Conservation (phyloP, 2,329 filamentous ascomycete species). For the Cyanodermella asteris region DNA sequence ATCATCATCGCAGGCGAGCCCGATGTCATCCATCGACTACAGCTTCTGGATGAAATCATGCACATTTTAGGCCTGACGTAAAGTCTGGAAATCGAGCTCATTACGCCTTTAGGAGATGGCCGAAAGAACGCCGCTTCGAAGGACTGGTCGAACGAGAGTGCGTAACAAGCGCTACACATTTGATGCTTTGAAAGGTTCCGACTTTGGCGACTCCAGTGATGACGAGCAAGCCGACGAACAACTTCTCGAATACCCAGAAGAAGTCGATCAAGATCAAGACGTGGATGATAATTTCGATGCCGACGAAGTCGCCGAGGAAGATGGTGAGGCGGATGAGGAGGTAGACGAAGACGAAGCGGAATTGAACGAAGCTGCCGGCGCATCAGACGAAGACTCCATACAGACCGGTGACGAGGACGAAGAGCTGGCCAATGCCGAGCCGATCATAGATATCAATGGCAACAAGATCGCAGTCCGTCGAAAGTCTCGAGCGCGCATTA, state of each 20-base stretch:
- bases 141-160: constrained; percentile 6
- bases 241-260: constrained; percentile 7
- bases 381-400: no score
- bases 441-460: constrained; percentile 6
- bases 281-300: constrained; percentile 17
- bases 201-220: constrained; percentile 10
- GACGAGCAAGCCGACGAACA: constrained; percentile 7
- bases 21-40: no score
- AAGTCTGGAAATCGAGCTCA: no score
- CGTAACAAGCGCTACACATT: constrained; percentile 6
- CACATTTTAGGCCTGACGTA: no score
- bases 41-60: no score
- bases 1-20: no score
- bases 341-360: constrained; percentile 4
- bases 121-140: constrained; percentile 3
- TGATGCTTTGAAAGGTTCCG: constrained; percentile 16
- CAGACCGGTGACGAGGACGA: no score
- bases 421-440: no score
- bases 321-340: constrained; percentile 1
- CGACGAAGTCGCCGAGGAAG: constrained; percentile 8
- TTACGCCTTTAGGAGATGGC: constrained; percentile 1
- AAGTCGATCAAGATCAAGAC: constrained; percentile 8
- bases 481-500: no score
- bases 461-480: constrained; percentile 4
- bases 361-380: constrained; percentile 9